Base-by-base conservation (phyloP, 495 filamentous ascomycete genomes). In the Penicillium antarcticum region DNA sequence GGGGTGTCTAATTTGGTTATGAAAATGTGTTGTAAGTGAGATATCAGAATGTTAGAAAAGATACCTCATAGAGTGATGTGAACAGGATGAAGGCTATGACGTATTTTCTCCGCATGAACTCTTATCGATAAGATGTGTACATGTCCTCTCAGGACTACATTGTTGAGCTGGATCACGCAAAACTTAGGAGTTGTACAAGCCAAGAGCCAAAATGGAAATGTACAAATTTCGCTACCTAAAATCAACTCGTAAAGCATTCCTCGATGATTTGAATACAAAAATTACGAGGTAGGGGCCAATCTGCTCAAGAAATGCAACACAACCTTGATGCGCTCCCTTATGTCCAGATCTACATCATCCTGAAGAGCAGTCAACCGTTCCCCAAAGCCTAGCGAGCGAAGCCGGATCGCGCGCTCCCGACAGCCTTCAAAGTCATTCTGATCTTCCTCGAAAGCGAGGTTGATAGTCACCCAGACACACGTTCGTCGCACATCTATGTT, bases 371-470 rank as follows among this genome's bases (percentile, higher is more conserved):
- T 73, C 37, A 94, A 72, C 53, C 80, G 85, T 19, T 83, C 75
- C 42, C 81, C 62, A 38, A 95, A 84, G 0, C 92, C 91, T 21
- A 95, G 59, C 33, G 80, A 77, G 65, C 80, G 78, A 48, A 98
- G 72, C 61, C 87, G 82, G 12, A 62, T 55, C 3, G 85, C 86
- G 19, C 94, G 80, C 53, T 82, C 73, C 37, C 77, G 73, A 52
- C 86, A 86, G 5, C 75, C 79, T 18, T 69, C 68, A 3, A 65
- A 66, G 55, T 96, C 91, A 24, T 63, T 76, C 2, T 78, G 69
- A 50, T 92, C 84, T 51, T 97, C 92, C 37, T 82, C 72, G 74
- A 85, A 95, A 0, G 84, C 85, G 37, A 98, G 75, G 56, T 96
- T 96, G 56, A 82, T 88, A 14, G 92, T 79, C 21, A 94, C 72